Evolutionary conservation across 371 early-diverging fungal genomes (phyloP), one percentile per base, ranked within the genome.

Genomic region (Mucor indicus): DNA sequence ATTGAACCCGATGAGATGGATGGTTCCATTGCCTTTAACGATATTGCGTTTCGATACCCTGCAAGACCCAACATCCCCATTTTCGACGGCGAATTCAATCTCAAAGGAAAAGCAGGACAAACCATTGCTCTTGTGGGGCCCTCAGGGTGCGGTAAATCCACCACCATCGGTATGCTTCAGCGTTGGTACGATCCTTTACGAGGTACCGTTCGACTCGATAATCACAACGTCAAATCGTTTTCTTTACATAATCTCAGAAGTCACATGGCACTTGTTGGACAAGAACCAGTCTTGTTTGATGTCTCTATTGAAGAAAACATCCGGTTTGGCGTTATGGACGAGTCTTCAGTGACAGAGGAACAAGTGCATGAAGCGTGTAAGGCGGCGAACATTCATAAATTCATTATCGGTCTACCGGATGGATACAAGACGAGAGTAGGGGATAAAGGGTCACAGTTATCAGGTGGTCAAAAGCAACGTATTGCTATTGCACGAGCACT

Each of bases 111-210:
- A 43, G 73, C 81, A 1, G 90, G 91, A 23, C 77, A 91, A 57
- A 87, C 82, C 1, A 85, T 91, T 13, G 95, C 93, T 1, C 60
- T 95, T 7, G 93, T 93, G 1, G 95, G 95, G 1, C 82, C 88
- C 4, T 83, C 83, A 3, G 95, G 95, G 3, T 89, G 91, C 44
- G 94, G 96, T 23, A 94, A 94, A 65, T 81, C 83, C 4, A 93
- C 96, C 0, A 80, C 84, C 7, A 81, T 94, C 53, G 85, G 84
- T 42, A 79, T 94, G 58, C 55, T 96, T 7, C 85, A 91, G 63
- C 87, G 96, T 0, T 90, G 89, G 69, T 96, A 95, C 62, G 92
- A 96, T 56, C 81, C 77, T 11, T 40, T 48, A 10, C 53, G 60
- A 1, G 93, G 93, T 8, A 44, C 61, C 1, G 79, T 90, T 9